Conservation (phyloP, 768 basidiomycete species). For the Leccinum incarnatum region DNA sequence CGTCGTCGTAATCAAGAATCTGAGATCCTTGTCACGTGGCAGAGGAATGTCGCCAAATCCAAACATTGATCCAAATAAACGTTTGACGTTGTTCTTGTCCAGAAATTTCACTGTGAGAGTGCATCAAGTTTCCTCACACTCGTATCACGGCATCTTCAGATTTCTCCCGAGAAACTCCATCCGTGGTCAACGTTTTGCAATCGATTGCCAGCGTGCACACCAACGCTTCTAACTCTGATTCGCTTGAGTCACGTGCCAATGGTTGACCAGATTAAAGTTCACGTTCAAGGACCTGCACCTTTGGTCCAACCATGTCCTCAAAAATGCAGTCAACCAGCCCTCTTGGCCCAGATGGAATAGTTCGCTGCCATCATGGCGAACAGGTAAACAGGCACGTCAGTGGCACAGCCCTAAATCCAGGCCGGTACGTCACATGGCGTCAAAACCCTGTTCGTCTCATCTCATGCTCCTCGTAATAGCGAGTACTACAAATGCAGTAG, state of each 20-base stretch:
- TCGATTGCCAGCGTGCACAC: not conserved
- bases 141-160: not conserved
- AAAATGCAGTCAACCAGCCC: conserved; percentile 20
- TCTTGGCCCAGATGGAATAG: conserved; percentile 26
- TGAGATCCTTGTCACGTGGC: conserved; percentile 22
- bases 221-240: not conserved
- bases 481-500: conserved; percentile 40
- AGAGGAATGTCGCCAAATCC: too few relatives aligned
- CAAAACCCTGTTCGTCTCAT: not conserved
- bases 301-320: not conserved
- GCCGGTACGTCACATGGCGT: conserved; percentile 34
- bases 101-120: not conserved
- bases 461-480: conserved; percentile 5
- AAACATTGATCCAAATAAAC: too few relatives aligned
- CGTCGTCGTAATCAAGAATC: conserved; percentile 6
- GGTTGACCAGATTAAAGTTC: not conserved
- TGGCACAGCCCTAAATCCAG: conserved; percentile 28
- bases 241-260: not conserved
- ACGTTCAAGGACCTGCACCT: not conserved
- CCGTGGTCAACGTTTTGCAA: not conserved
- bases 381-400: conserved; percentile 28
- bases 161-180: not conserved
- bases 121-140: not conserved
- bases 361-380: conserved; percentile 37
- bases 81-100: too few relatives aligned